Evolutionary conservation across 345 rosid genomes (phyloP).

Genomic region (Excoecaria agallocha): DNA sequence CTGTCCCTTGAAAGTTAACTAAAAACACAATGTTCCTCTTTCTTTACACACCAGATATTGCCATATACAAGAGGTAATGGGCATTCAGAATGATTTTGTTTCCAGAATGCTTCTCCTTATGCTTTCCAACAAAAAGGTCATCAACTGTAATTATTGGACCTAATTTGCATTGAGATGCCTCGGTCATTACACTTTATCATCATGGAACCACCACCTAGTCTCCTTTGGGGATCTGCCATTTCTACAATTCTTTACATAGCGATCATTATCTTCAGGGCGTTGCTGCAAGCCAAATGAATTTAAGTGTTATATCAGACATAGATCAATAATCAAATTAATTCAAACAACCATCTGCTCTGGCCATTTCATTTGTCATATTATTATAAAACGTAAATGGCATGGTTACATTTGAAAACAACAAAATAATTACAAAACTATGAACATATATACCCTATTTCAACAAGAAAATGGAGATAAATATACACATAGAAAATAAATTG

Average conservation of each 20-base stretch:
- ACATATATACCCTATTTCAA: not conserved
- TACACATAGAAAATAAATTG: not conserved
- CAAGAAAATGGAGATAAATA: not conserved
- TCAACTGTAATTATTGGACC: conserved; percentile 25
- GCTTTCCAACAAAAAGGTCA: conserved; percentile 19
- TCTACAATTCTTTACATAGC: conserved; percentile 93
- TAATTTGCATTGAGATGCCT: conserved; percentile 23
- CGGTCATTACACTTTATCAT: conserved; percentile 66
- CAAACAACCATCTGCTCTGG: not conserved
- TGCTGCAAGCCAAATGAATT: conserved; percentile 49
- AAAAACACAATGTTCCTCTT: conserved; percentile 21
- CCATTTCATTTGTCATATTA: conserved; percentile 2
- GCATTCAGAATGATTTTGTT: conserved; percentile 23
- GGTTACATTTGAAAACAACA: not conserved
- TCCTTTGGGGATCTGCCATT: conserved; percentile 96
- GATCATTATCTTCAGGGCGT: conserved; percentile 94
- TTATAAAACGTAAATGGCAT: not conserved
- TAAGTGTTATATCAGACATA: not conserved
- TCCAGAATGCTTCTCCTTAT: conserved; percentile 22
- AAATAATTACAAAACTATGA: not conserved
- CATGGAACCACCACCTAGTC: conserved; percentile 99
- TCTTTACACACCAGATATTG: conserved; percentile 28
- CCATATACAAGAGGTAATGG: conserved; percentile 29
- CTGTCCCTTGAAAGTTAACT: conserved; percentile 2
- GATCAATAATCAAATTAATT: not conserved